Evolutionary conservation across 1,284 basidiomycete genomes (phyloP).

Genomic region (Puccinia polysora): DNA sequence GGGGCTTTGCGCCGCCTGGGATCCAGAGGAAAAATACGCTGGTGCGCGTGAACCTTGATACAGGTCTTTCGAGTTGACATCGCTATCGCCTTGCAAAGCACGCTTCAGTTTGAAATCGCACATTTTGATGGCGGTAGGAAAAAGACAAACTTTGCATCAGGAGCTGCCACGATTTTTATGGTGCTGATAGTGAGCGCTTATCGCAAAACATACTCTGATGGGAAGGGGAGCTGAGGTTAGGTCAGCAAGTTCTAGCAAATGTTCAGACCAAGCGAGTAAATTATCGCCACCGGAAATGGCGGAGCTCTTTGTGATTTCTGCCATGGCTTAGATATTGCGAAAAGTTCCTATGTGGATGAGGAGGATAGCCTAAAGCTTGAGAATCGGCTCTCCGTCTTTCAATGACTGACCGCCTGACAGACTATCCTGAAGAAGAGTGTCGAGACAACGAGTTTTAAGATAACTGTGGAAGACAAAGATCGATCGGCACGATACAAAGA

Average conservation of each 20-base stretch:
- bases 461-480: not conserved
- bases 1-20: not conserved
- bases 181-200: slow-evolving; percentile 5
- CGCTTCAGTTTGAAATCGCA: not conserved
- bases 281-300: not conserved
- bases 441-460: not conserved
- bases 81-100: not conserved
- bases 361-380: not conserved
- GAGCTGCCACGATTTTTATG: no score
- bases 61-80: slow-evolving; percentile 2
- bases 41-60: not conserved
- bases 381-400: not conserved
- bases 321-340: not conserved
- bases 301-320: slow-evolving; percentile 12
- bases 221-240: not conserved
- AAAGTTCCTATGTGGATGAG: not conserved
- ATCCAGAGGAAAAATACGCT: not conserved
- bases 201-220: not conserved
- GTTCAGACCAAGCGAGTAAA: slow-evolving; percentile 8
- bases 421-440: not conserved
- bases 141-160: not conserved
- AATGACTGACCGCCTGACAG: no score
- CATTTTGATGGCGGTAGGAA: not conserved
- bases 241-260: slow-evolving; percentile 8
- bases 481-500: not conserved